Conservation (phyloP, 371 early-diverging fungal species). For the Dinochytrium kinnereticum region DNA sequence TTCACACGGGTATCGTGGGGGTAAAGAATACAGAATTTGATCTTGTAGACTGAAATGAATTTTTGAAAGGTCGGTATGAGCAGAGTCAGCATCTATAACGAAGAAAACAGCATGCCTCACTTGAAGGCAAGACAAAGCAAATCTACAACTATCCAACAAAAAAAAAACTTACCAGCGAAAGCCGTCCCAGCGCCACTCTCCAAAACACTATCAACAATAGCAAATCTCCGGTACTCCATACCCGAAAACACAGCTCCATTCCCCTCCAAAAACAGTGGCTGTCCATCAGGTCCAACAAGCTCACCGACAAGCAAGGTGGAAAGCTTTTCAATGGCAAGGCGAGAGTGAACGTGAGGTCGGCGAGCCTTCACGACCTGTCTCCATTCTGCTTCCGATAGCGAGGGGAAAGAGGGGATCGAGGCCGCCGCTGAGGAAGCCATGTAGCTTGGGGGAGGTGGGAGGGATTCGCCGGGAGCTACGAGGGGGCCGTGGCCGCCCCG, state of each 20-base stretch:
- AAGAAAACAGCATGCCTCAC: neutral
- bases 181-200: neutral
- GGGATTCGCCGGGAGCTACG: neutral
- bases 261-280: constrained; percentile 15
- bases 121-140: neutral
- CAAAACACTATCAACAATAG: constrained; percentile 27
- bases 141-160: too few relatives aligned
- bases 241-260: constrained; percentile 30
- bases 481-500: neutral
- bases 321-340: constrained; percentile 49
- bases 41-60: constrained; percentile 21
- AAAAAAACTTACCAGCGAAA: neutral
- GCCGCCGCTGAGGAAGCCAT: neutral
- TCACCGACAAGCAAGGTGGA: constrained; percentile 42
- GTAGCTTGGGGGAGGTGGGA: constrained; percentile 2
- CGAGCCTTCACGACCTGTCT: constrained; percentile 36
- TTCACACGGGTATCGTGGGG: constrained; percentile 42
- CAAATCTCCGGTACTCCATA: constrained; percentile 50
- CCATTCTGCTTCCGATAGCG: constrained; percentile 41
- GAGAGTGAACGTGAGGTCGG: constrained; percentile 50
- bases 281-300: constrained; percentile 4
- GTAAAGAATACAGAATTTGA: constrained; percentile 42
- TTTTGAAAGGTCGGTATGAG: too few relatives aligned
- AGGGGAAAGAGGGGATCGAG: neutral
- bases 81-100: too few relatives aligned